Base-by-base conservation (phyloP, 2,329 filamentous ascomycete species). In the Rachicladosporium sp. region DNA sequence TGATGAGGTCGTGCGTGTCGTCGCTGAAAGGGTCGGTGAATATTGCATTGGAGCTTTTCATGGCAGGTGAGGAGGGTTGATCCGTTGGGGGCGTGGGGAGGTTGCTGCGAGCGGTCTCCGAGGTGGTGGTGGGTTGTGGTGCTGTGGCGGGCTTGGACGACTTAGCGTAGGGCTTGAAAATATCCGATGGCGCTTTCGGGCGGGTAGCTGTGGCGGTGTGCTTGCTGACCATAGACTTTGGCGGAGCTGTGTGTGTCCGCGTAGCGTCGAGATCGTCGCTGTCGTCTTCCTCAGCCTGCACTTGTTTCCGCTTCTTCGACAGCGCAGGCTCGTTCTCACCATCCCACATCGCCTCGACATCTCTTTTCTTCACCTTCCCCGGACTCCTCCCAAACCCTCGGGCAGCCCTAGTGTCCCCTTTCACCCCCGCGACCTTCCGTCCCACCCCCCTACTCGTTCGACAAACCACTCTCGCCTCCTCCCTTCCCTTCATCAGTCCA, bases 321-420 rank as follows among this genome's bases (percentile, higher is more conserved):
- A 19, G 3, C 15, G 3, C 15, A 19, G 6, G 3, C 10, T 33
- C 38, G 13, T 33, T 34, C n/a, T 23, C 33, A 23, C 9, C 33
- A 3, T 15, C 10, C 31, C 31, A 12, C 31, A 12, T 15, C 7
- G 11, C 31, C 3, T 32, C 39, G 30, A 42, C 43, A 23, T 39
- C 40, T 15, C 32, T 41, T 36, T 39, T 44, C 37, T 37, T 40
- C 6, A 15, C 43, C 38, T 52, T 51, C 33, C 44, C 43, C 9
- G 50, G 51, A 40, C 51, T 55, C 40, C 47, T 48, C 13, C 31
- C 19, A 30, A 52, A 54, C 3, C 54, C 53, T 10, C 48, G 51
- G 10, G 56, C 53, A 41, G 56, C 55, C 36, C 53, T 47, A 7
- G 50, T 57, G 13, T 50, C 54, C 10, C 52, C 40, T 35, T 43